Conservation (phyloP, 2,329 filamentous ascomycete species). For the Aspergillus japonicus region DNA sequence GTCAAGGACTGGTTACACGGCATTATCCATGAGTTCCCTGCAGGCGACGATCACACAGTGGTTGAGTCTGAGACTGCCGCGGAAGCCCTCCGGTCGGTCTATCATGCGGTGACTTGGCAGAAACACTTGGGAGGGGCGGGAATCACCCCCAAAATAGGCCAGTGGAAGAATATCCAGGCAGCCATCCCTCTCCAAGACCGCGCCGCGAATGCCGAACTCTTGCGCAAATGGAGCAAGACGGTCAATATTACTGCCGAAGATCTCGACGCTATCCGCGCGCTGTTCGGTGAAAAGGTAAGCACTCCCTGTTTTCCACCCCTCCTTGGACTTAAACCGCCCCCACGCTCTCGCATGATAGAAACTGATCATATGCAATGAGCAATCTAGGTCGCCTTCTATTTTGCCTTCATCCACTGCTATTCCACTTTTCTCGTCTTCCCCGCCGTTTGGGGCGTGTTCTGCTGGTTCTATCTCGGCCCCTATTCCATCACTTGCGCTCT, state of each 20-base stretch:
- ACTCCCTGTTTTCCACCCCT: too few relatives aligned
- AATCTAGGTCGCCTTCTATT: slow-evolving; percentile 80
- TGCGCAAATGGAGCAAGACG: slow-evolving; percentile 68
- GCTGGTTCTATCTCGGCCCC: slow-evolving; percentile 79
- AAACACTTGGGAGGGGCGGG: slow-evolving; percentile 75
- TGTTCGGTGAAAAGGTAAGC: slow-evolving; percentile 68
- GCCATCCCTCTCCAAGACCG: slow-evolving; percentile 75
- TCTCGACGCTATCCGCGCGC: slow-evolving; percentile 71
- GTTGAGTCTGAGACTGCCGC: slow-evolving; percentile 83
- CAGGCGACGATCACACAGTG: slow-evolving; percentile 66
- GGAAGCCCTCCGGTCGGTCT: slow-evolving; percentile 82
- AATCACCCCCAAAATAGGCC: slow-evolving; percentile 64
- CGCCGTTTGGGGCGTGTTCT: slow-evolving; percentile 70
- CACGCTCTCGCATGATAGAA: neutral
- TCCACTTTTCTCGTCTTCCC: slow-evolving; percentile 83
- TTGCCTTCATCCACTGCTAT: slow-evolving; percentile 89
- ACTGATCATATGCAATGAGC: neutral
- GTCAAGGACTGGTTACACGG: slow-evolving; percentile 94
- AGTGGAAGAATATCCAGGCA: slow-evolving; percentile 65
- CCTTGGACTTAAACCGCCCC: neutral
- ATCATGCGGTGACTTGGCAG: slow-evolving; percentile 76
- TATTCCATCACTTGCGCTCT: slow-evolving; percentile 87
- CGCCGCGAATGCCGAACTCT: slow-evolving; percentile 70
- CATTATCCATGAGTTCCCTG: slow-evolving; percentile 73
- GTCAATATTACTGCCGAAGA: slow-evolving; percentile 65